Conservation (phyloP, 129 eudicot species). For the Pseudognaphalium luteoalbum region DNA sequence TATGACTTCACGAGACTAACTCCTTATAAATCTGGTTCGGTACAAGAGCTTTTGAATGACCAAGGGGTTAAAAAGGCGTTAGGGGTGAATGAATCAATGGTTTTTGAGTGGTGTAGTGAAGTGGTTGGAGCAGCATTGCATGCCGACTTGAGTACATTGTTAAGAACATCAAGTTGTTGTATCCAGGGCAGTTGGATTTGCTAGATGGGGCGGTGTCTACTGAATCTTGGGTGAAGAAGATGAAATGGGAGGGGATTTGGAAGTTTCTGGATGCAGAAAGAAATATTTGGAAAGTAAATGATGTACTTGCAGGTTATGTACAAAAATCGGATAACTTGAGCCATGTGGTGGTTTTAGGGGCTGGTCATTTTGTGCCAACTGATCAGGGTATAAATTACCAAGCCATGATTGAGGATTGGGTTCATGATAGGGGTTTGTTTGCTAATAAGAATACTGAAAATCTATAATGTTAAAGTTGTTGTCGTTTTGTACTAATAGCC, state of each 20-base stretch:
- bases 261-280: conserved; percentile 63
- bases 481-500: too few relatives aligned
- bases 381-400: conserved; percentile 76
- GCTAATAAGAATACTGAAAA: conserved; percentile 8
- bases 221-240: conserved; percentile 71
- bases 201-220: conserved; percentile 78
- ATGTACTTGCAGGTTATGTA: conserved; percentile 57
- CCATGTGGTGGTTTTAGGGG: conserved; percentile 38
- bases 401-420: conserved; percentile 88
- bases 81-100: conserved; percentile 57
- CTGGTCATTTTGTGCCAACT: conserved; percentile 92
- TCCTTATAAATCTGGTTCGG: conserved; percentile 49
- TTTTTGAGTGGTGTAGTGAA: conserved; percentile 59
- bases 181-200: conserved; percentile 86
- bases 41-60: conserved; percentile 46
- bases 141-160: conserved; percentile 73
- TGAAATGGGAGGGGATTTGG: conserved; percentile 68
- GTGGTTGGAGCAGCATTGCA: conserved; percentile 46
- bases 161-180: conserved; percentile 59
- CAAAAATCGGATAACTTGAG: conserved; percentile 10
- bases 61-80: conserved; percentile 51
- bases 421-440: conserved; percentile 64
- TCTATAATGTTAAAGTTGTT: too few relatives aligned
- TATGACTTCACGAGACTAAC: conserved; percentile 62
- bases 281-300: conserved; percentile 73